Percentiles rank a stretch among this genome's conserved stretches.
Evolutionary conservation across 176 grass and related monocot genomes (phyloP).

Genomic region (Guadua angustifolia): DNA sequence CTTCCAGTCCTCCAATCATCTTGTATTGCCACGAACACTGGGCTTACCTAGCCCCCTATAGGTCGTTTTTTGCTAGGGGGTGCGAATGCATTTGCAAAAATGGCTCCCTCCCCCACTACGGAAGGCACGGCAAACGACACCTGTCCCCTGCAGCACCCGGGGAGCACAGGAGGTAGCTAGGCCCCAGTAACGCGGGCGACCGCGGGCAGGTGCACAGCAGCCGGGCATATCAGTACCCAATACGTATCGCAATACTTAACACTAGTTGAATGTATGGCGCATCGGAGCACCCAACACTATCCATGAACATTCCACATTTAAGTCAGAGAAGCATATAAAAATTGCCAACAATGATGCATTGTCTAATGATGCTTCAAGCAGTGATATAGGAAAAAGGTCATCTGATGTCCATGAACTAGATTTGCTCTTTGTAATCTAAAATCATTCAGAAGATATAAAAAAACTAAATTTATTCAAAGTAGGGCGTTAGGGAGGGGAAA

Average conservation of each 20-base stretch:
- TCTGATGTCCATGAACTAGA: not conserved
- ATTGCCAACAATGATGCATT: not conserved
- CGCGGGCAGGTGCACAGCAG: too few relatives aligned
- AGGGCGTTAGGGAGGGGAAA: not conserved
- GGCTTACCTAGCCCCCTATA: too few relatives aligned
- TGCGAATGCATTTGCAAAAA: too few relatives aligned
- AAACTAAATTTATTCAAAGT: not conserved
- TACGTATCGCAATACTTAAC: not conserved
- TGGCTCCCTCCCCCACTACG: too few relatives aligned
- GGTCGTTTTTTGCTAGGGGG: too few relatives aligned
- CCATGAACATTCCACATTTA: not conserved
- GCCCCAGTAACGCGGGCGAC: too few relatives aligned
- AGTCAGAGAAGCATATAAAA: not conserved
- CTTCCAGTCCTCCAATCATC: not conserved
- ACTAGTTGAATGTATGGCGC: not conserved
- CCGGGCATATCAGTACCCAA: not conserved
- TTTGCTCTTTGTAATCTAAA: not conserved
- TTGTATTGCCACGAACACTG: too few relatives aligned
- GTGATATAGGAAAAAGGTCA: not conserved
- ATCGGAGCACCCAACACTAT: not conserved
- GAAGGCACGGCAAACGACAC: too few relatives aligned
- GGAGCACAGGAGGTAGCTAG: too few relatives aligned
- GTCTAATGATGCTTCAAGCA: slow-evolving; percentile 11
- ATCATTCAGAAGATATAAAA: slow-evolving; percentile 15
- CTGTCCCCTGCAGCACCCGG: too few relatives aligned